Evolutionary conservation across 2,329 filamentous ascomycete species (phyloP).

Genomic region (Beauveria rudraprayagi): DNA sequence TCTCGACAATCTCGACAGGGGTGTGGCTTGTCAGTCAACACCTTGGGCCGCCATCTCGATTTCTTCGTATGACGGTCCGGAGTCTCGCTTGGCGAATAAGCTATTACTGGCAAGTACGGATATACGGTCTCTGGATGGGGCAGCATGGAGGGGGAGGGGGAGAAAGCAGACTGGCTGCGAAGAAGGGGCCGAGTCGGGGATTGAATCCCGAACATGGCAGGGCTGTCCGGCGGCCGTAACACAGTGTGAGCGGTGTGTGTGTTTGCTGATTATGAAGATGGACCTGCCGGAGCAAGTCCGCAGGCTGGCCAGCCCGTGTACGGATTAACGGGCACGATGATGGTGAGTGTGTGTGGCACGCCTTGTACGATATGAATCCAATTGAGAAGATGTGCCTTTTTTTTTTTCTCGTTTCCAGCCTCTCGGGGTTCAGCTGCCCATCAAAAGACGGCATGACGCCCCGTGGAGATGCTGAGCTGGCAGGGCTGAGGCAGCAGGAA

Average conservation of each 20-base stretch:
- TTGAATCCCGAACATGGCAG: not conserved
- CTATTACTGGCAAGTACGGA: too few species aligned
- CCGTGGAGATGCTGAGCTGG: not conserved
- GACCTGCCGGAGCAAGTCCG: not conserved
- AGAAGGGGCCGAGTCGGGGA: not conserved
- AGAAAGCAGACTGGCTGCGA: not conserved
- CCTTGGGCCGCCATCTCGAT: constrained; percentile 1
- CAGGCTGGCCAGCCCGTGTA: not conserved
- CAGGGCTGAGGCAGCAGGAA: not conserved
- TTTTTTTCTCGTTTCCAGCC: not conserved
- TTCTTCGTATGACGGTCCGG: not conserved
- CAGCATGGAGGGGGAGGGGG: not conserved
- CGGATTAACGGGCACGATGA: not conserved
- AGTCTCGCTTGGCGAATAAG: not conserved
- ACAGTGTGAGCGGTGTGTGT: not conserved
- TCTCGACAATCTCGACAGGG: not conserved
- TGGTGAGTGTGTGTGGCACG: not conserved
- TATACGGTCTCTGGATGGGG: not conserved
- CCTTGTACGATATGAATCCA: not conserved
- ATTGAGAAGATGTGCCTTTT: not conserved
- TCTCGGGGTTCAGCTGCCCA: not conserved
- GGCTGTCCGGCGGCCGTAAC: not conserved
- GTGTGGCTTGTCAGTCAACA: not conserved
- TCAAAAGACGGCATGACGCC: not conserved
- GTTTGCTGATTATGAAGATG: not conserved